Percentiles rank a stretch among this genome's conserved stretches.
Conservation (phyloP, 495 filamentous ascomycete species). For the Oidiodendron maius region DNA sequence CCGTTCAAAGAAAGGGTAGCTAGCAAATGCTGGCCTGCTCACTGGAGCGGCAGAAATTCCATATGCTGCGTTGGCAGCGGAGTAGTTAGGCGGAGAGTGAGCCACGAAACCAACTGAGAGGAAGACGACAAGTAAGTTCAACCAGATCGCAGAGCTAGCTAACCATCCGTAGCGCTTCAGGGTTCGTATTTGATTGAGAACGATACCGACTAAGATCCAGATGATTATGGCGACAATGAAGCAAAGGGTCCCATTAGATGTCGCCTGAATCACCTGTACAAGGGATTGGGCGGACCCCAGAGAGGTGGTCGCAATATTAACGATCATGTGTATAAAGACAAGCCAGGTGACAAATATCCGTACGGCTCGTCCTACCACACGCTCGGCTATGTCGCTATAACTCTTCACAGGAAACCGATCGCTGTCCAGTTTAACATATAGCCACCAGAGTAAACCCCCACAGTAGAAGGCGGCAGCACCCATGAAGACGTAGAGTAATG, state of each 20-base stretch:
- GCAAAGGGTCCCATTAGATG: not conserved
- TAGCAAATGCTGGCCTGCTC: constrained; percentile 20
- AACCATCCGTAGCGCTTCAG: constrained; percentile 48
- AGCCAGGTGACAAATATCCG: no score
- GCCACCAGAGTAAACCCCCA: not conserved
- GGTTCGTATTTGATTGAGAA: constrained; percentile 40
- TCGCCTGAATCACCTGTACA: constrained; percentile 40
- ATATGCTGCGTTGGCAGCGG: constrained; percentile 19
- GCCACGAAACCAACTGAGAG: constrained; percentile 37
- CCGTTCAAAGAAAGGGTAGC: constrained; percentile 27
- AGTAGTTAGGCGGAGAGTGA: constrained; percentile 41
- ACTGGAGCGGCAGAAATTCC: constrained; percentile 17
- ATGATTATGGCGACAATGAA: no score
- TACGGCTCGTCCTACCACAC: no score
- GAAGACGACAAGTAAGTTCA: constrained; percentile 45
- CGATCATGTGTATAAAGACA: no score
- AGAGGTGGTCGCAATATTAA: constrained; percentile 44
- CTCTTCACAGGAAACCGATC: no score
- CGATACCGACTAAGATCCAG: not conserved
- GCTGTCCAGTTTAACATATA: no score
- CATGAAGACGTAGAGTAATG: not conserved
- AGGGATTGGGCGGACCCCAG: constrained; percentile 46
- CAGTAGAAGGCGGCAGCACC: not conserved
- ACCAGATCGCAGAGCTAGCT: constrained; percentile 46
- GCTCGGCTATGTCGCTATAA: no score